phyloP scores from a whole-genome alignment of 2,329 filamentous ascomycete genomes.

The Lecanicillium sp. region DNA sequence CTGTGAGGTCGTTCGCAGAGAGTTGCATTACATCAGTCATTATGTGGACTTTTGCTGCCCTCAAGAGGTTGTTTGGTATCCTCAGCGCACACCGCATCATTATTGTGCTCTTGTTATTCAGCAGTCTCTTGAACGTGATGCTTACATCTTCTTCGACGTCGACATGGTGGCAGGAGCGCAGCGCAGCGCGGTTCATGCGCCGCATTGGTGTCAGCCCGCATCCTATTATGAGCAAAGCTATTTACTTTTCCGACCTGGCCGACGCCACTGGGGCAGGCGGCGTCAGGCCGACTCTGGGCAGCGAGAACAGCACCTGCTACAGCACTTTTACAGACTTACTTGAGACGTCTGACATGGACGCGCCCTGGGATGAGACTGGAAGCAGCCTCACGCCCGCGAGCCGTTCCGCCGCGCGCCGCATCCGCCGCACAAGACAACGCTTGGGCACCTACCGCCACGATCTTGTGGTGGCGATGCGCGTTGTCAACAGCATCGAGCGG shows the following conservation, averaged over 20 bases:
- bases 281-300: conserved; percentile 29
- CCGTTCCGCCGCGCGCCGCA: conserved; percentile 52
- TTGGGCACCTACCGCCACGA: conserved; percentile 84
- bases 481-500: conserved; percentile 82
- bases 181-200: conserved; percentile 73
- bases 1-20: conserved; percentile 64
- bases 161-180: conserved; percentile 81
- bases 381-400: conserved; percentile 42
- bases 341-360: conserved; percentile 52
- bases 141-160: conserved; percentile 68
- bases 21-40: conserved; percentile 70
- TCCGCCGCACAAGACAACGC: conserved; percentile 75
- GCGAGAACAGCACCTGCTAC: conserved; percentile 51
- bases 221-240: conserved; percentile 72
- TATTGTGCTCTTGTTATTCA: conserved; percentile 61
- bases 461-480: conserved; percentile 79
- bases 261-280: conserved; percentile 44
- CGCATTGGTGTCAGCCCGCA: conserved; percentile 75
- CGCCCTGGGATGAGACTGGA: conserved; percentile 48
- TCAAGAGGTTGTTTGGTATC: conserved; percentile 62
- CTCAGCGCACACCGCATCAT: conserved; percentile 69
- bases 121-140: conserved; percentile 65
- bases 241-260: conserved; percentile 78
- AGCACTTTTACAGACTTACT: conserved; percentile 55
- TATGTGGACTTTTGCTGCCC: conserved; percentile 64